Conservation (phyloP, 1,284 basidiomycete genomes). For the Schizophyllum commune region DNA sequence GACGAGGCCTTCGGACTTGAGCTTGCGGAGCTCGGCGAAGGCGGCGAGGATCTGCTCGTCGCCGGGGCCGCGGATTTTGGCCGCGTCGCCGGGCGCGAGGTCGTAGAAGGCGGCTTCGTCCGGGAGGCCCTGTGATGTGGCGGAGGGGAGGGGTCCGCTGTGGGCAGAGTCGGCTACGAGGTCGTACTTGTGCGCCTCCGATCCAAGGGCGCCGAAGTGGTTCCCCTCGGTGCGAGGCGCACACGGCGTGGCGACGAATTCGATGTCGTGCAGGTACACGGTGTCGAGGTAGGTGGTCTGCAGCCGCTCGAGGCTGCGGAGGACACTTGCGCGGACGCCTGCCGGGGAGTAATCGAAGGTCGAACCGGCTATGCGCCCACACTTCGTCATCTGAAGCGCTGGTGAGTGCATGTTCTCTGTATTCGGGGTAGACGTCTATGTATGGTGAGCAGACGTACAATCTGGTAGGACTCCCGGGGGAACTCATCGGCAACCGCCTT, state of each 20-base stretch:
- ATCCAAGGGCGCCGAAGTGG: slow-evolving; percentile 37
- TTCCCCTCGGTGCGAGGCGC: slow-evolving; percentile 45
- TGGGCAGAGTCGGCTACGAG: slow-evolving; percentile 50
- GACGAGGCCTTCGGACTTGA: slow-evolving; percentile 77
- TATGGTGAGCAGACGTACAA: slow-evolving; percentile 37
- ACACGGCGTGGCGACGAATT: slow-evolving; percentile 69
- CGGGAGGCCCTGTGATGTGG: slow-evolving; percentile 36
- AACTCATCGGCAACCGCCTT: slow-evolving; percentile 60
- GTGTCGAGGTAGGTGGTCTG: slow-evolving; percentile 79
- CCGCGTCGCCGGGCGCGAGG: slow-evolving; percentile 49
- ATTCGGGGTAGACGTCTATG: background rate
- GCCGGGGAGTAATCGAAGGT: slow-evolving; percentile 79
- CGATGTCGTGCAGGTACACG: slow-evolving; percentile 90
- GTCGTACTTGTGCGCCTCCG: slow-evolving; percentile 52
- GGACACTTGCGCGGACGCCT: slow-evolving; percentile 64
- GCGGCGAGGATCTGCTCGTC: slow-evolving; percentile 78
- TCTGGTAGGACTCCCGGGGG: slow-evolving; percentile 72
- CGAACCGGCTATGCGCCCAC: slow-evolving; percentile 73
- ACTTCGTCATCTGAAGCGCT: slow-evolving; percentile 76
- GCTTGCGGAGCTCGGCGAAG: slow-evolving; percentile 59
- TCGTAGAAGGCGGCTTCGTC: slow-evolving; percentile 54
- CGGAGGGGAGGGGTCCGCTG: slow-evolving; percentile 66
- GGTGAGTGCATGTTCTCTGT: background rate
- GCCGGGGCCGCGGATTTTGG: slow-evolving; percentile 61
- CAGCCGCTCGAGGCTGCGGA: slow-evolving; percentile 66